phyloP scores from a whole-genome alignment of 192 early-diverging fungal species.

The Chytriomyces sp. region DNA sequence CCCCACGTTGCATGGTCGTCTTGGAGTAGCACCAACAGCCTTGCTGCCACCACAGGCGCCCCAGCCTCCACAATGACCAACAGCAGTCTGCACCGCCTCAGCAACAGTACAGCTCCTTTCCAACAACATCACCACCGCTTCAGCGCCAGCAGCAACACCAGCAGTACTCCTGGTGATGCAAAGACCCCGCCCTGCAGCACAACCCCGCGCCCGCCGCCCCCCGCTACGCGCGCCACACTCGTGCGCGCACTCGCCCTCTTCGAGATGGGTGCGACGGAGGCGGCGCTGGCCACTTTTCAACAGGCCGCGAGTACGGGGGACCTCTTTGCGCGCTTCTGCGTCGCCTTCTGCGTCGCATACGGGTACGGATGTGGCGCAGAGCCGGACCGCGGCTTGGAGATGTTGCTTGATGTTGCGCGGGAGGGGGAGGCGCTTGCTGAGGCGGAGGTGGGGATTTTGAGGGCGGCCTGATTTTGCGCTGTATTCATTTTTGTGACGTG shows the following conservation, averaged over 20 bases:
- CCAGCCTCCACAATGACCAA: conserved; percentile 40
- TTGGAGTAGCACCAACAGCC: conserved; percentile 57
- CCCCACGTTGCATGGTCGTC: conserved; percentile 24
- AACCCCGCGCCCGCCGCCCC: neutral
- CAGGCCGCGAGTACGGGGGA: neutral
- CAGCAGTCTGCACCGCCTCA: neutral
- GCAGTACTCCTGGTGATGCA: neutral
- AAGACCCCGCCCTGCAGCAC: neutral
- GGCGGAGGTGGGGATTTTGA: conserved; percentile 13
- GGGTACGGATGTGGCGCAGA: conserved; percentile 13
- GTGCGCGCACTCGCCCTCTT: conserved; percentile 4
- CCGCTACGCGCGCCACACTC: conserved; percentile 3
- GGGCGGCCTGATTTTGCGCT: neutral
- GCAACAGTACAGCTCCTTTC: neutral
- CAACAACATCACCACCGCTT: neutral
- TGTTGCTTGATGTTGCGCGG: conserved; percentile 11
- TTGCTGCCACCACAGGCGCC: conserved; percentile 52
- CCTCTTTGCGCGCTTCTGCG: conserved; percentile 16
- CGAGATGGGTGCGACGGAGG: conserved; percentile 26
- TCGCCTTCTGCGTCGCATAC: conserved; percentile 16
- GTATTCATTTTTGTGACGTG: neutral
- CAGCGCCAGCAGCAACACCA: neutral
- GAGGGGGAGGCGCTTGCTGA: conserved; percentile 9
- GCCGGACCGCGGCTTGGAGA: conserved; percentile 1
- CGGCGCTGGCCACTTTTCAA: conserved; percentile 21